phyloP scores from a whole-genome alignment of 2,329 filamentous ascomycete species.

The Xylariomycetidae sp. region DNA sequence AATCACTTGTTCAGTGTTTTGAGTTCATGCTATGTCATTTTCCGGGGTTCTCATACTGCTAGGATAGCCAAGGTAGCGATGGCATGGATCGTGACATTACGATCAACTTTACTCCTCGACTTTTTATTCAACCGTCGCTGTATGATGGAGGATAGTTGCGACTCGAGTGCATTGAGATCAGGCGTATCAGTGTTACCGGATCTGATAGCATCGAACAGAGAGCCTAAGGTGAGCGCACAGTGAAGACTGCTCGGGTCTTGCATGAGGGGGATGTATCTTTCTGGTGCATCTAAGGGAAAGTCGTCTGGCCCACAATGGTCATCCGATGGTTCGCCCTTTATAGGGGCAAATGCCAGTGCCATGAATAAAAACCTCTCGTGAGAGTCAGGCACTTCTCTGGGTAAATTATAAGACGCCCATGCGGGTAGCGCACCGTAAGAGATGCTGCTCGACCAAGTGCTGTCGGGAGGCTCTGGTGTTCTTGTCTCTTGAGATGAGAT shows the following conservation, averaged over 20 bases:
- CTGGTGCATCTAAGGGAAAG: too few relatives aligned
- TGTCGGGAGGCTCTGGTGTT: too few relatives aligned
- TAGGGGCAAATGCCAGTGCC: conserved; percentile 7
- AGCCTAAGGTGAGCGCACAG: conserved; percentile 9
- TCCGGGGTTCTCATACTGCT: conserved; percentile 10
- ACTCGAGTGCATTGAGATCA: conserved; percentile 1
- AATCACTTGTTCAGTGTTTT: too few relatives aligned
- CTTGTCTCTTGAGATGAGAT: too few relatives aligned
- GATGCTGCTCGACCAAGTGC: too few relatives aligned
- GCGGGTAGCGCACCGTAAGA: too few relatives aligned
- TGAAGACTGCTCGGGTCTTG: conserved; percentile 11
- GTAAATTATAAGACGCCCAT: conserved; percentile 9
- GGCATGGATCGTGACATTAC: conserved; percentile 10
- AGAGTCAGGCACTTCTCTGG: conserved; percentile 1
- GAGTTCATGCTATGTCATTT: too few relatives aligned
- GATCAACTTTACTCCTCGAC: conserved; percentile 1
- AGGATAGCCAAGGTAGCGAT: conserved; percentile 11
- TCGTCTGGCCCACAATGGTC: too few relatives aligned
- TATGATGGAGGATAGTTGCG: conserved; percentile 9
- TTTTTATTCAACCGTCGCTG: conserved; percentile 9
- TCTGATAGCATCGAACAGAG: conserved; percentile 9
- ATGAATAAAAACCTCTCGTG: conserved; percentile 8
- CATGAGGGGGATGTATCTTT: conserved; percentile 4
- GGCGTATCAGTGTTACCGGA: conserved; percentile 4
- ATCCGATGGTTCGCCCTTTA: too few relatives aligned